Percentiles rank a stretch among this genome's conserved stretches.
phyloP scores from a whole-genome alignment of 23 red algal species.

The Gracilaria vermiculophylla region DNA sequence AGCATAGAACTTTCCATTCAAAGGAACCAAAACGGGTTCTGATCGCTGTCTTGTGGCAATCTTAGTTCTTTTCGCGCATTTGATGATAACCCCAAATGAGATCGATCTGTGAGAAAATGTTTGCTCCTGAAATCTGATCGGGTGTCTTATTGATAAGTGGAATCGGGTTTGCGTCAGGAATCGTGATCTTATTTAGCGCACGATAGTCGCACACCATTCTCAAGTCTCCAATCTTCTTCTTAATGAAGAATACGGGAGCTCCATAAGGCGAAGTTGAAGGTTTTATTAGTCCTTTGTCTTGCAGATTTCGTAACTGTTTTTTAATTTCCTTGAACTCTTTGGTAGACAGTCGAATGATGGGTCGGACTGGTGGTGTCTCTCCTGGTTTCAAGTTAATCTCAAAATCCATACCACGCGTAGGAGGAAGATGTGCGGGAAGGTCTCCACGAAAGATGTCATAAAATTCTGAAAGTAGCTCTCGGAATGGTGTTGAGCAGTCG shows the following conservation, averaged over 20 bases:
- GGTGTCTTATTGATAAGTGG: constrained; percentile 30
- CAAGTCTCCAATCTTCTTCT: constrained; percentile 22
- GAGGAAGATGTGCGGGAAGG: no score
- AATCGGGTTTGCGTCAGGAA: constrained; percentile 17
- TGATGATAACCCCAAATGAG: constrained; percentile 34
- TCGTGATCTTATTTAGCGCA: constrained; percentile 40
- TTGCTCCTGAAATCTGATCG: constrained; percentile 40
- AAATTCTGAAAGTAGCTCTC: not conserved
- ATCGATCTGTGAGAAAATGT: constrained; percentile 39
- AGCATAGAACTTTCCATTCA: constrained; percentile 41
- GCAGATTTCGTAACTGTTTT: not conserved
- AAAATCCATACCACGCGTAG: not conserved
- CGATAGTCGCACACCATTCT: constrained; percentile 38
- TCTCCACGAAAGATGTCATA: not conserved
- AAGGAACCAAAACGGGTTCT: constrained; percentile 37
- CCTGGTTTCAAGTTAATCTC: not conserved
- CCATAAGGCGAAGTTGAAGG: constrained; percentile 29
- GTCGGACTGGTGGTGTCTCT: not conserved
- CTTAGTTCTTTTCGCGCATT: constrained; percentile 1
- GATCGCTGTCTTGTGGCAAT: constrained; percentile 11
- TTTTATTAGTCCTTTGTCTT: not conserved
- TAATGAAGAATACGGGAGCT: constrained; percentile 49
- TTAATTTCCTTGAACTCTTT: not conserved
- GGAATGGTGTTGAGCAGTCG: not conserved
- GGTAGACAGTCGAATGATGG: not conserved